Percentiles rank a stretch among this genome's conserved stretches.
phyloP scores from a whole-genome alignment of 805 yeast genomes.

The Candida andamanensis region DNA sequence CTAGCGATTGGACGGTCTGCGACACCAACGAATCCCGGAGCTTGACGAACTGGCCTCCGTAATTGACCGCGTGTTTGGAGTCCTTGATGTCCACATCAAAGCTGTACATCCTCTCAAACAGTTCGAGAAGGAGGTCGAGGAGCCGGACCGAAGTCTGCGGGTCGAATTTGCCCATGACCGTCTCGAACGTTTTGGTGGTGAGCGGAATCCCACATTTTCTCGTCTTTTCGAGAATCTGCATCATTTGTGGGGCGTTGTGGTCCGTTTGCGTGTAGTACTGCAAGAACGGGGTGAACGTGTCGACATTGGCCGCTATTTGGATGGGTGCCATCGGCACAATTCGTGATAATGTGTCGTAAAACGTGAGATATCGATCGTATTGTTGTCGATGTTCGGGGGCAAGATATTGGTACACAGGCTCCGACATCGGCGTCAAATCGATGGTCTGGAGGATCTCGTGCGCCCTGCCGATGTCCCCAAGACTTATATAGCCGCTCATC shows the following conservation, averaged over 20 bases:
- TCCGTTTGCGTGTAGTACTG: slow-evolving; percentile 6
- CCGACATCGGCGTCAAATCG: neutral
- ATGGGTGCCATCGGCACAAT: slow-evolving; percentile 2
- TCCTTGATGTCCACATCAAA: too few relatives aligned
- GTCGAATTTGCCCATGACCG: slow-evolving; percentile 8
- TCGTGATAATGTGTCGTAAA: slow-evolving; percentile 6
- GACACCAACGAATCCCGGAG: too few relatives aligned
- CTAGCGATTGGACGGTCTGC: too few relatives aligned
- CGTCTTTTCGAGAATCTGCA: slow-evolving; percentile 10
- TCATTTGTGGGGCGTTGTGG: slow-evolving; percentile 3
- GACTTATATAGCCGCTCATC: slow-evolving; percentile 6
- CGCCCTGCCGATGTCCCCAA: slow-evolving; percentile 2
- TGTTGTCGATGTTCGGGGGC: slow-evolving; percentile 1
- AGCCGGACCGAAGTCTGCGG: too few relatives aligned
- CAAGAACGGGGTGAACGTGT: slow-evolving; percentile 16
- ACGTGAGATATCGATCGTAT: slow-evolving; percentile 5
- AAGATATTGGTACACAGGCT: slow-evolving; percentile 4
- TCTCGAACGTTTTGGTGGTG: slow-evolving; percentile 25
- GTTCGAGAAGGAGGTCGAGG: too few relatives aligned
- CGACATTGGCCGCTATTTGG: slow-evolving; percentile 12
- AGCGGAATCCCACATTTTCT: slow-evolving; percentile 21
- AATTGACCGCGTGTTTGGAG: too few relatives aligned
- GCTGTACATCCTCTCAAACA: too few relatives aligned
- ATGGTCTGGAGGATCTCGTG: neutral
- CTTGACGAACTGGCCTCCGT: too few relatives aligned